Base-by-base conservation (phyloP, 352 stramenopile species). In the Globisporangium solare region DNA sequence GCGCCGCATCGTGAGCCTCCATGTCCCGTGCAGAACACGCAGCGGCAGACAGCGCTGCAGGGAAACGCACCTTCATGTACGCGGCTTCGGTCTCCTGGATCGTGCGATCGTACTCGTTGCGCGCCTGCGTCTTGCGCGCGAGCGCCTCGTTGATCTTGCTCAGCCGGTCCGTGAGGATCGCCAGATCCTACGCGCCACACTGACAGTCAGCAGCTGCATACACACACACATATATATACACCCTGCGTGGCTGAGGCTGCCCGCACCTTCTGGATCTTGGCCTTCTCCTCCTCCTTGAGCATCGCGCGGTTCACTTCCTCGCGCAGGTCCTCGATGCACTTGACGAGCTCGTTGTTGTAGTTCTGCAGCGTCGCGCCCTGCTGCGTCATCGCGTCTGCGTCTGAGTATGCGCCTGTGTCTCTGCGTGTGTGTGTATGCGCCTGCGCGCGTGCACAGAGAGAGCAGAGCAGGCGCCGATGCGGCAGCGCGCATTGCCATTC, bases 271-370 rank as follows among this genome's bases (percentile, higher is more conserved):
- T 97, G 89, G 64, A 98, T 97, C 67, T 97, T 97, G 55, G 88
- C 85, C 68, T 97, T 97, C 63, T 97, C 91, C 61, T 97, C 92
- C 52, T 97, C 89, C 64, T 97, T 96, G 59, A 97, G 79, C 72
- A 98, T 98, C 40, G 86, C 68, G 18, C 86, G 79, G 63, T 96
- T 96, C 56, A 96, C 84, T 66, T 96, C 88, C 61, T 97, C 89
- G 24, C 89, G 87, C 47, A 98, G 73, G 60, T 97, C 91, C 60
- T 98, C 92, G 61, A 98, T 98, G 71, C 90, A 97, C 60, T 97
- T 97, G 54, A 98, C 92, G 22, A 97, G 76, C 68, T 98, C 90
- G 75, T 97, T 98, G 74, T 98, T 98, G 79, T 97, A 98, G 74
- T 97, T 97, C 70, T 97, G 88, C 56, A 97, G 82, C 54, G 90